Evolutionary conservation across 768 basidiomycete genomes (phyloP), one percentile per base, ranked within the genome.

Genomic region (Coprinellus aureogranulatus): DNA sequence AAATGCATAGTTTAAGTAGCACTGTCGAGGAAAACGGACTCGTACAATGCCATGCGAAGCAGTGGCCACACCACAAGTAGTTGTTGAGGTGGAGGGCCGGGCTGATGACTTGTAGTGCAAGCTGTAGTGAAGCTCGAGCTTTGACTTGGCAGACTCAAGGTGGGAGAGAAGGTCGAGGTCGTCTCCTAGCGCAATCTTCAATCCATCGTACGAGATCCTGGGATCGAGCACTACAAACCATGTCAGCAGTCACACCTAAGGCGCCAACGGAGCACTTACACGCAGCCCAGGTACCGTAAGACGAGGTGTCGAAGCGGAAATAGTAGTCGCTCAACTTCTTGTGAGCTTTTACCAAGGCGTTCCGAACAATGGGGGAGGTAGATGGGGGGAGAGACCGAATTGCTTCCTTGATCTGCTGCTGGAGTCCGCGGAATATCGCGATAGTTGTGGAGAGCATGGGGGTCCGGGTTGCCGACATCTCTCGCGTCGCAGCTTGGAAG

Each of bases 261-360:
- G 57, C 51, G 26, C 30, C 14, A 48, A 26, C 10, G 22, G 26
- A 30, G 40, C 5, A 16, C 69, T 25, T 58, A 75, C 71, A 54
- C 2, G 67, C 50, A 20, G 73, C 62, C 71, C 71, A 73, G 2
- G 61, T 57, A 59, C 72, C 70, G 45, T 59, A 71, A 8, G 65
- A 68, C 4, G 71, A 73, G 16, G 65, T 20, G 49, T 74, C 72
- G 59, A 70, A 66, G 25, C 62, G 67, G 42, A 55, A 55, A 37
- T 65, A 74, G 41, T 75, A 74, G 40, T 72, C 68, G 58, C 68
- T 69, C 0, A 75, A 62, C 60, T 75, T 75, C 0, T 55, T 44
- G 47, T 75, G 72, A 1, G 71, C 65, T 2, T 60, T 57, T 0
- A 65, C 26, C 6, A 75, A 58, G 1, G 68, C 71, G 2, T 56